Base-by-base conservation (phyloP, 2,329 filamentous ascomycete species). In the Neofusicoccum kwambonambiense region DNA sequence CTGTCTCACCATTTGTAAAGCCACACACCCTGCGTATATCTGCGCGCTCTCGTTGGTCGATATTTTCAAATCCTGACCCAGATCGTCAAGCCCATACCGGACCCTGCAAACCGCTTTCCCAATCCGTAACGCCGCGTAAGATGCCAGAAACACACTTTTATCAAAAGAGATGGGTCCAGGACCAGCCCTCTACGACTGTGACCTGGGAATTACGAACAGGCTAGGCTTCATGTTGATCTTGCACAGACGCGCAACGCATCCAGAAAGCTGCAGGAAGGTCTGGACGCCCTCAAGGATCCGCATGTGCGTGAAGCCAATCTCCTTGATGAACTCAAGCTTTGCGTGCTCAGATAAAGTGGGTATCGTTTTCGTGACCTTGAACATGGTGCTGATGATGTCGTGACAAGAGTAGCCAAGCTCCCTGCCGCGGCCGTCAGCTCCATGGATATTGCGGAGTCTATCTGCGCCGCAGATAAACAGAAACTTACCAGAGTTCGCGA, bases 271-370 rank as follows among this genome's bases (percentile, higher is more conserved):
- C 65, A 99, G 84, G 68, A 97, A 85, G 7, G 94, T 97, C 79
- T 98, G 94, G 27, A 99, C 92, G 35, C 95, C 95, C 75, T 99
- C 95, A n/a, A 99, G 82, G 64, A 99, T 94, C 77, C 96, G 93
- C 95, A 99, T 99, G 76, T 99, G 95, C 2, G 95, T 96, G 78
- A 98, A 98, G 62, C 95, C 95, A 78, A 99, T 99, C 80, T 97
- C 95, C 80, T 93, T 94, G 80, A 98, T 96, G 72, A 98, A 99
- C 76, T 98, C 94, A 67, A 99, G 83, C 81, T 97, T 97, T 15
- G 93, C 89, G 77, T 98, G 93, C 79, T 99, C 95, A 70, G 92
- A 95, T 64, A 99, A 81, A 1, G 90, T 92, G 1, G 92, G 91
- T 66, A 98, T 93, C 1, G 93, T 96, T 83, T 98, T 99, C 51